Percentiles rank a stretch among this genome's conserved stretches.
Evolutionary conservation across 768 basidiomycete genomes (phyloP).

Genomic region (Leccinum imitatum): DNA sequence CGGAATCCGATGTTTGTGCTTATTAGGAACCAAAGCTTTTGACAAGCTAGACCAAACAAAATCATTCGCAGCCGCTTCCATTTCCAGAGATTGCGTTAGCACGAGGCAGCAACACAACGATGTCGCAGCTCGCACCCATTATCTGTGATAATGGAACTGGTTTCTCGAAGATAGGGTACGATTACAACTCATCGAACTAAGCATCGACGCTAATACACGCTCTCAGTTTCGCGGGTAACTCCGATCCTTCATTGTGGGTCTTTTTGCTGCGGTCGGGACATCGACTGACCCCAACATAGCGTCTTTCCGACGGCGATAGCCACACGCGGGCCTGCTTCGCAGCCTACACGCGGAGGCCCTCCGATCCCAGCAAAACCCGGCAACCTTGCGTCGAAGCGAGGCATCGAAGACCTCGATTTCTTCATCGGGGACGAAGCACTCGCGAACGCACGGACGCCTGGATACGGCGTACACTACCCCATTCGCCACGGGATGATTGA

Average conservation of each 20-base stretch:
- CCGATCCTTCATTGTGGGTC: constrained; percentile 94
- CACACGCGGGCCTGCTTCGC: constrained; percentile 67
- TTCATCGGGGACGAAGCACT: constrained; percentile 99
- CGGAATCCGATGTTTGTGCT: constrained; percentile 17
- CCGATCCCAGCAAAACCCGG: constrained; percentile 83
- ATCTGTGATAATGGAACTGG: constrained; percentile 99
- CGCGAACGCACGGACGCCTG: constrained; percentile 91
- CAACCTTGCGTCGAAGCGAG: constrained; percentile 92
- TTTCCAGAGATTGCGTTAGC: constrained; percentile 11
- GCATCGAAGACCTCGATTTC: constrained; percentile 98
- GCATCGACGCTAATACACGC: constrained; percentile 12
- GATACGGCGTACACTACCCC: constrained; percentile 93
- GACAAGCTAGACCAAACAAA: constrained; percentile 25
- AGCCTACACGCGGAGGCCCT: constrained; percentile 64
- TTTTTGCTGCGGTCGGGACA: constrained; percentile 3
- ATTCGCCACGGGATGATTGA: constrained; percentile 98
- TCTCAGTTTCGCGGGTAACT: constrained; percentile 93
- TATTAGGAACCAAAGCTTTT: constrained; percentile 27
- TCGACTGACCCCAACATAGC: constrained; percentile 37
- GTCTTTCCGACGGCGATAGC: constrained; percentile 99
- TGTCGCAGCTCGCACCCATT: constrained; percentile 89
- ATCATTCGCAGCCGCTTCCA: constrained; percentile 14
- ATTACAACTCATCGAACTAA: neutral
- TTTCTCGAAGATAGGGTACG: constrained; percentile 94
- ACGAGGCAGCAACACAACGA: constrained; percentile 31